Base-by-base conservation (phyloP, 73 alveolate species). In the Paramecium sexaurelia region DNA sequence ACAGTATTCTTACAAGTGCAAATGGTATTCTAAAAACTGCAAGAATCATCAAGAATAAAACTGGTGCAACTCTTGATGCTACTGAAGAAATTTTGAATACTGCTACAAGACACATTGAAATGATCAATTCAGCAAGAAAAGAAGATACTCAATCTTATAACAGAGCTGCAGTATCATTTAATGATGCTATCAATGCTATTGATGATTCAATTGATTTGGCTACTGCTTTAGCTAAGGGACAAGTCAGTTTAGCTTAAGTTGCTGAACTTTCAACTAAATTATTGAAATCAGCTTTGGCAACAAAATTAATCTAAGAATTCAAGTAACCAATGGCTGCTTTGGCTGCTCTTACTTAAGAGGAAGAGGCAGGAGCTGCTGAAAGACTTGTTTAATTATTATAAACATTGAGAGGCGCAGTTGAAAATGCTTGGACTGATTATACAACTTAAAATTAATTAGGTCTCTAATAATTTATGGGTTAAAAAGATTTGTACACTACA, bases 141-240 rank as follows among this genome's bases (percentile, higher is more conserved):
- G 68, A 37, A 45, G 90, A 78, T 24, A 45, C 90, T 26, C 32
- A 78, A 78, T 29, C 90, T 7, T 78, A 78, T 75, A 78, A 78
- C 15, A 78, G 90, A 78, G 90, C 90, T 19, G 90, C 90, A 10
- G 90, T 78, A 19, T 29, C 90, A 56, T 78, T 78, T 55, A 78
- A 78, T 45, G 90, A 78, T 43, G 90, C 90, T 26, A 78, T 78
- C 75, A 78, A 78, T 40, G 68, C 90, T 20, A 78, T 78, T 40
- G 90, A 78, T 78, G 90, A 78, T 45, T 78, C 90, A 13, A 20
- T 78, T 10, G 90, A 78, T 45, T 40, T 78, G 43, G 90, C 55
- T 43, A 61, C 90, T 1, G 68, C 33, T 37, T 22, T 71, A 5
- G 56, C 55, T 10, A 71, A 39, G 19, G 90, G 90, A 78, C 5